phyloP scores from a whole-genome alignment of 495 filamentous ascomycete genomes.

The Poronia punctata region DNA sequence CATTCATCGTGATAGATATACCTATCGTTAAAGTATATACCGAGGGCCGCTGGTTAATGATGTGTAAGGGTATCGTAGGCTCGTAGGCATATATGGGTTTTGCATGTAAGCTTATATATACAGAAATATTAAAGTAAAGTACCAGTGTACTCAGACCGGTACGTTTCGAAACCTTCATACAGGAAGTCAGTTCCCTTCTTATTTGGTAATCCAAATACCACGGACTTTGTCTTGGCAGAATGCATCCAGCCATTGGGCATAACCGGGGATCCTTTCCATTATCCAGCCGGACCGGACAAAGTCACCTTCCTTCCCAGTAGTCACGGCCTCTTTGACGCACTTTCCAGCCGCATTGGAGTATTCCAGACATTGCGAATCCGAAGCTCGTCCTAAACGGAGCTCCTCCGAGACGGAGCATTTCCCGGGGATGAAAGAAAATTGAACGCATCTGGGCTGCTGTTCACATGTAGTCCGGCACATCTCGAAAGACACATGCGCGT shows the following conservation, averaged over 20 bases:
- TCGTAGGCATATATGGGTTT: too few relatives aligned
- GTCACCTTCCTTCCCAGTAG: constrained; percentile 5
- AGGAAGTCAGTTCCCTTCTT: too few relatives aligned
- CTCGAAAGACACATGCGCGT: constrained; percentile 15
- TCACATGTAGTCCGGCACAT: constrained; percentile 27
- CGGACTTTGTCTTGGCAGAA: constrained; percentile 7
- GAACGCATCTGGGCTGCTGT: constrained; percentile 28
- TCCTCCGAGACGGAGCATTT: constrained; percentile 22
- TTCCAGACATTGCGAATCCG: constrained; percentile 9
- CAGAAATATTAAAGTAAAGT: too few relatives aligned
- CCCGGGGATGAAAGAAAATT: constrained; percentile 27
- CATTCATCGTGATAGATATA: too few relatives aligned
- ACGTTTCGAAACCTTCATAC: too few relatives aligned
- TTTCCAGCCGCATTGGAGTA: constrained; percentile 10
- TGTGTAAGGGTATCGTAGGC: too few relatives aligned
- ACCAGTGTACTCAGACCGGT: too few relatives aligned
- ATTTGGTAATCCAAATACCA: constrained; percentile 7
- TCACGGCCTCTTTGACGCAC: constrained; percentile 11
- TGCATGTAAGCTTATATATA: too few relatives aligned
- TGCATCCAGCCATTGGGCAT: constrained; percentile 8
- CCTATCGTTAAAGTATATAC: too few relatives aligned
- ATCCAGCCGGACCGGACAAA: constrained; percentile 11
- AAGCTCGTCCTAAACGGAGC: constrained; percentile 1
- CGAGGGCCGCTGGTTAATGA: too few relatives aligned
- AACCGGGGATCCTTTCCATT: constrained; percentile 10